Conservation (phyloP, 1,139 yeast genomes). For the Sugiyamaella sp. region DNA sequence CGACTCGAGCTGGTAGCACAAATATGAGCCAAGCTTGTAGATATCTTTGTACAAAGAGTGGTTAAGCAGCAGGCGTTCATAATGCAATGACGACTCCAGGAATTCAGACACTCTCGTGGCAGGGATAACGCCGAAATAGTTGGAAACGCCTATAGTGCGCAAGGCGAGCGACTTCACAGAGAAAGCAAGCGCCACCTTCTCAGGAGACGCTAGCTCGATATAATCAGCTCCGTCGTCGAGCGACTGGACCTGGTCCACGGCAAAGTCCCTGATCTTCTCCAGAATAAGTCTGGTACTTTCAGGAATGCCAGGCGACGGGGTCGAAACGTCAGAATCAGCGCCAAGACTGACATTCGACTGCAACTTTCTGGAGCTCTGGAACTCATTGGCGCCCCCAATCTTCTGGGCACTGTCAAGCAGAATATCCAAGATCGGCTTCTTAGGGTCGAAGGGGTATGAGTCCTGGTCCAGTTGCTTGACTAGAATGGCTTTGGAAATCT, state of each 20-base stretch:
- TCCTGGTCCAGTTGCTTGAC: constrained; percentile 23
- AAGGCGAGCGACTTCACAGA: constrained; percentile 49
- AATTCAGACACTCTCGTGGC: constrained; percentile 40
- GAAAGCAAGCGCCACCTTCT: constrained; percentile 48
- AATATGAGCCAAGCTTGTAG: constrained; percentile 57
- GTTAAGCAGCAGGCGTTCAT: constrained; percentile 38
- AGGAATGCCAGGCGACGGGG: not conserved
- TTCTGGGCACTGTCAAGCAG: constrained; percentile 22
- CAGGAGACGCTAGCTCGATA: constrained; percentile 45
- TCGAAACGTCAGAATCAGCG: not conserved
- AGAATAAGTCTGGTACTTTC: not conserved
- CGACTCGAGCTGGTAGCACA: constrained; percentile 49
- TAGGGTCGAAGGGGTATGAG: not conserved
- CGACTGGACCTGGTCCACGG: constrained; percentile 41
- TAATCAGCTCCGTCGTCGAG: constrained; percentile 51
- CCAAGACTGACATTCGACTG: too few species aligned
- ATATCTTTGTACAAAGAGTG: constrained; percentile 50
- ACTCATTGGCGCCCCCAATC: not conserved
- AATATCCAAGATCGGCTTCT: constrained; percentile 23
- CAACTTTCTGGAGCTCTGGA: not conserved
- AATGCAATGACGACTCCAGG: constrained; percentile 43
- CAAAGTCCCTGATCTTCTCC: constrained; percentile 38
- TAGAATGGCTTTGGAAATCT: constrained; percentile 29
- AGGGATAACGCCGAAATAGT: constrained; percentile 37
- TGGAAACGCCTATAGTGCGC: constrained; percentile 49